Percentiles rank a stretch among this genome's conserved stretches.
Conservation (phyloP, 768 basidiomycete genomes). For the Boletellus emodensis region DNA sequence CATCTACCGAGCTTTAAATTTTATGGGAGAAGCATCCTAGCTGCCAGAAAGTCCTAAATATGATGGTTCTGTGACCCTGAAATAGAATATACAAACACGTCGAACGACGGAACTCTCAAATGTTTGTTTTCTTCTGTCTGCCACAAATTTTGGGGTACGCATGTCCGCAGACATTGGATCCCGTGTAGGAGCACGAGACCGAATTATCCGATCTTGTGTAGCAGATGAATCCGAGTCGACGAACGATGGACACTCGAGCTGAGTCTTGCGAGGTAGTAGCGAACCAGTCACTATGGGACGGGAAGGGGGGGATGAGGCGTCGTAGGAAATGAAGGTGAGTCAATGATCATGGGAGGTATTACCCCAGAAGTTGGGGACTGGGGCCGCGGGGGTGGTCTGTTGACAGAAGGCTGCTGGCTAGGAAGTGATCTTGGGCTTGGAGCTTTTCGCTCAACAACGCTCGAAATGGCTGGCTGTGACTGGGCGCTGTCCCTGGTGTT, state of each 20-base stretch:
- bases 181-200: not conserved
- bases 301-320: not conserved
- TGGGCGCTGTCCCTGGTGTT: slow-evolving; percentile 30
- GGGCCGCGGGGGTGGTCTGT: slow-evolving; percentile 10
- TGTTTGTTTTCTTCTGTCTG: slow-evolving; percentile 26
- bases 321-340: slow-evolving; percentile 19
- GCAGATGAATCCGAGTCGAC: slow-evolving; percentile 1
- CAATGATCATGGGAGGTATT: slow-evolving; percentile 11
- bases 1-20: no score
- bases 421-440: slow-evolving; percentile 7
- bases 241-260: slow-evolving; percentile 18
- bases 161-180: slow-evolving; percentile 8
- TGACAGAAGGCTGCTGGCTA: slow-evolving; percentile 14
- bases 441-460: slow-evolving; percentile 24
- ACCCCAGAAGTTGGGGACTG: slow-evolving; percentile 1
- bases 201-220: slow-evolving; percentile 10
- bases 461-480: slow-evolving; percentile 30
- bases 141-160: slow-evolving; percentile 33
- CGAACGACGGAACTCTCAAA: not conserved
- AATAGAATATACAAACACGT: no score
- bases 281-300: slow-evolving; percentile 10
- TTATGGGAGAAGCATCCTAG: no score
- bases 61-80: no score
- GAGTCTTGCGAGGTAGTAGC: slow-evolving; percentile 14
- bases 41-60: no score